These are phyloP conservation scores for Cutaneotrichosporon daszewskae DNA, from an alignment of 1,284 basidiomycete species.

Conservation along the genomic window DNA sequence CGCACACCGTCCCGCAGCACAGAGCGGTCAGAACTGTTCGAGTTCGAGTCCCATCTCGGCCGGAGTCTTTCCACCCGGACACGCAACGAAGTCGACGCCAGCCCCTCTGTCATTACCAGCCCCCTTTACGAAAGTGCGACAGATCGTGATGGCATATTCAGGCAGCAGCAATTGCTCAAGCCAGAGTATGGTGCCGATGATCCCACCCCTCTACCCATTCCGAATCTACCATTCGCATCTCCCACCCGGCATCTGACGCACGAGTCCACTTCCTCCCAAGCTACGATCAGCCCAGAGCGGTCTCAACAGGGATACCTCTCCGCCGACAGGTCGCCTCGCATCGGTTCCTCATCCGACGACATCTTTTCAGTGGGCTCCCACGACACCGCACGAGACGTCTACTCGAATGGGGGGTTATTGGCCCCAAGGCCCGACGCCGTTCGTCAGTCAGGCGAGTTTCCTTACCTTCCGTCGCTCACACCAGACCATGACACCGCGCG, in stretches of 20 bases:
- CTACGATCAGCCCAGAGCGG: too few relatives aligned
- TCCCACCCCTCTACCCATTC: constrained; percentile 1
- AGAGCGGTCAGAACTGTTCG: constrained; percentile 35
- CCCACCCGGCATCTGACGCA: constrained; percentile 23
- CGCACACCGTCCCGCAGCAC: constrained; percentile 36
- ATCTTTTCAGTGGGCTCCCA: too few relatives aligned
- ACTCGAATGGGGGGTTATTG: too few relatives aligned
- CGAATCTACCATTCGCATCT: constrained; percentile 15
- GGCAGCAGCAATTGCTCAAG: background rate
- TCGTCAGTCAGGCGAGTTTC: too few relatives aligned
- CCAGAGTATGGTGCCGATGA: constrained; percentile 1
- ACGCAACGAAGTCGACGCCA: constrained; percentile 16
- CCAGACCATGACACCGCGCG: too few relatives aligned
- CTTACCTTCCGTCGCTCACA: too few relatives aligned
- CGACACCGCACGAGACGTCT: too few relatives aligned
- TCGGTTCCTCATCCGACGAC: too few relatives aligned
- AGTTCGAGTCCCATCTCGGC: constrained; percentile 40
- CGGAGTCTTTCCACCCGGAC: constrained; percentile 38
- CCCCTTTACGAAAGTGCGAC: constrained; percentile 6
- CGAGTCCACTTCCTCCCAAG: constrained; percentile 30
- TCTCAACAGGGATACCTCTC: too few relatives aligned
- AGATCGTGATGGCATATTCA: background rate
- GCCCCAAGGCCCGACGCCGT: too few relatives aligned
- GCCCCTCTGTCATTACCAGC: constrained; percentile 5
- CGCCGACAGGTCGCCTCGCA: too few relatives aligned